A percentile compares a stretch with the other conserved stretches of the same genome.
Conservation (phyloP, 345 rosid species). For the Cardiospermum halicacabum region DNA sequence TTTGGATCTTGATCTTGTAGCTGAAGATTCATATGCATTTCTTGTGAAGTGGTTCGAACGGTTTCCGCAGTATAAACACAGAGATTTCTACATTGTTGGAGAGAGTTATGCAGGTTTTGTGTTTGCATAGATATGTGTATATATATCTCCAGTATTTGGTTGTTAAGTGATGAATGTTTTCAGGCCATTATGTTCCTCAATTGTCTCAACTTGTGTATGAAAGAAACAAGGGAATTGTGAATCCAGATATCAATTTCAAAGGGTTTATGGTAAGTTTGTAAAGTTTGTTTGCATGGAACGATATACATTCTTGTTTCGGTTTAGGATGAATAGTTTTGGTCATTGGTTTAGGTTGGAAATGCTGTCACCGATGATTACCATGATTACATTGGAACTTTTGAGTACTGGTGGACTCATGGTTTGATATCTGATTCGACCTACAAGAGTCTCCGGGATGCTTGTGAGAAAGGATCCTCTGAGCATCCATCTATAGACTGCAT, state of each 20-base stretch:
- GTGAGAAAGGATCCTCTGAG: constrained; percentile 50
- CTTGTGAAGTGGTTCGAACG: constrained; percentile 86
- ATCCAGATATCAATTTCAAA: constrained; percentile 77
- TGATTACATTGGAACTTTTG: constrained; percentile 79
- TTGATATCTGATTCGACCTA: constrained; percentile 89
- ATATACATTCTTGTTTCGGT: background rate
- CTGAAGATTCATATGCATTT: constrained; percentile 85
- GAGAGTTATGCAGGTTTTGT: constrained; percentile 99
- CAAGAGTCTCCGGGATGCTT: constrained; percentile 40
- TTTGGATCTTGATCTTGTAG: constrained; percentile 30
- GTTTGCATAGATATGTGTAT: background rate
- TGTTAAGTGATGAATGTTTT: background rate
- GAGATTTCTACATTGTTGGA: constrained; percentile 92
- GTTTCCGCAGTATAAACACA: constrained; percentile 91
- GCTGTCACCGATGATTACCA: constrained; percentile 92
- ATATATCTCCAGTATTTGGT: background rate
- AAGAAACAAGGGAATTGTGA: constrained; percentile 55
- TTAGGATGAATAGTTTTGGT: too few relatives aligned
- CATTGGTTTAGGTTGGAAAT: constrained; percentile 65
- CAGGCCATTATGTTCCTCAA: constrained; percentile 99
- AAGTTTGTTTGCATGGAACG: background rate
- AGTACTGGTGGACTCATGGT: constrained; percentile 98
- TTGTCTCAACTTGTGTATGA: constrained; percentile 70
- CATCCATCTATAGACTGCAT: constrained; percentile 73
- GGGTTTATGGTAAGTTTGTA: constrained; percentile 74